Evolutionary conservation across 2,329 filamentous ascomycete genomes (phyloP).

Genomic region (Albifimbria verrucaria): DNA sequence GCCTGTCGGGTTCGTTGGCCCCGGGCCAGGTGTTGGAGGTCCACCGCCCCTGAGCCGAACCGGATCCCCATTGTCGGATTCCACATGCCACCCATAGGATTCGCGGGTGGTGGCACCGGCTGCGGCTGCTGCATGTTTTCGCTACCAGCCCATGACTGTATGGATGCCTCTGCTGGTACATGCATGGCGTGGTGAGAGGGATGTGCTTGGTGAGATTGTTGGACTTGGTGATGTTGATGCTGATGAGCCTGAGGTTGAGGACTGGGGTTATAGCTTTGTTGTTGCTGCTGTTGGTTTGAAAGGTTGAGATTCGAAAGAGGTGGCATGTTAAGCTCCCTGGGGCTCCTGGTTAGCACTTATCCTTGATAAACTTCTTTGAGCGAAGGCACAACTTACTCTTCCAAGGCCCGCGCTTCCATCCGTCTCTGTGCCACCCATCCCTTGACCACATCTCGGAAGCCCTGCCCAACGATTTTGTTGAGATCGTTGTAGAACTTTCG

Average conservation of each 20-base stretch:
- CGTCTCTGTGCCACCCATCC: conserved; percentile 78
- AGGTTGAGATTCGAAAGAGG: conserved; percentile 43
- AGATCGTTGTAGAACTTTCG: conserved; percentile 97
- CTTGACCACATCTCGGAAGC: conserved; percentile 75
- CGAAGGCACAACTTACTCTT: conserved; percentile 54
- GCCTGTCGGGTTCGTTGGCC: conserved; percentile 20
- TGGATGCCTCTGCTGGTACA: conserved; percentile 42
- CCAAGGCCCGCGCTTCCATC: conserved; percentile 74
- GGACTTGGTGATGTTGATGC: conserved; percentile 15
- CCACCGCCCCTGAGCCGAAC: conserved; percentile 52
- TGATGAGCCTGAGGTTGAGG: conserved; percentile 11
- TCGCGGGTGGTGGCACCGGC: conserved; percentile 41
- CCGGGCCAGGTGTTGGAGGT: conserved; percentile 14
- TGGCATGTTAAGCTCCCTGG: conserved; percentile 51
- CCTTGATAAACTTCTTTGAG: conserved; percentile 5
- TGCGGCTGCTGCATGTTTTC: conserved; percentile 54
- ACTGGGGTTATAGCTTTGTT: conserved; percentile 14
- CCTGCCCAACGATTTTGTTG: conserved; percentile 73
- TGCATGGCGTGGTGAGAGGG: conserved; percentile 18
- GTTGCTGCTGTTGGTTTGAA: conserved; percentile 23
- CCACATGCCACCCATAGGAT: conserved; percentile 49
- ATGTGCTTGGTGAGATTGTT: conserved; percentile 14
- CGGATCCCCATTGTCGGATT: conserved; percentile 77
- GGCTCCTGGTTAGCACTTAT: conserved; percentile 5
- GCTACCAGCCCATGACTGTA: conserved; percentile 57